Conservation (phyloP, 192 early-diverging fungal genomes). For the Umbelopsis sp. region DNA sequence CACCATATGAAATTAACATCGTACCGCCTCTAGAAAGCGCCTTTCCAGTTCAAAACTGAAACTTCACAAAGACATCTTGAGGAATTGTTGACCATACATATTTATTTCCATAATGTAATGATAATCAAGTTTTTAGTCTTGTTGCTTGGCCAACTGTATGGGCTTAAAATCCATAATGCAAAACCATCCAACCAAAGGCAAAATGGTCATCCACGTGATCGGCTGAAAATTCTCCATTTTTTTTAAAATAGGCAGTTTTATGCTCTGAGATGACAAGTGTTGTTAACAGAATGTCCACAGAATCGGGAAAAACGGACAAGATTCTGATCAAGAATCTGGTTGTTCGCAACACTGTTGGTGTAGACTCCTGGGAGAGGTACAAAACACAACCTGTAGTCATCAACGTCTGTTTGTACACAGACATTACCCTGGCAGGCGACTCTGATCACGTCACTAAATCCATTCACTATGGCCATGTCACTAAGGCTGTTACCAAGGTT, state of each 20-base stretch:
- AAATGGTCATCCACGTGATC: neutral
- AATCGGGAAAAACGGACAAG: conserved; percentile 49
- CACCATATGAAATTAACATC: no score
- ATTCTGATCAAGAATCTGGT: conserved; percentile 75
- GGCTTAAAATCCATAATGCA: no score
- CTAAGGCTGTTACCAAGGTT: conserved; percentile 74
- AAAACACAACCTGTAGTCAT: conserved; percentile 87
- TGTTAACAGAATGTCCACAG: neutral
- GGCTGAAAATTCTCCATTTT: neutral
- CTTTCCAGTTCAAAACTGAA: no score
- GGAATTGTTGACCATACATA: no score
- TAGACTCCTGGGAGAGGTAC: conserved; percentile 92
- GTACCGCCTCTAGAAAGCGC: no score
- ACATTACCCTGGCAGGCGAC: conserved; percentile 73
- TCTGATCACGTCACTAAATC: conserved; percentile 79
- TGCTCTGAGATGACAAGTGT: neutral
- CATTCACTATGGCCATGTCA: conserved; percentile 82
- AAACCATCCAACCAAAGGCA: no score
- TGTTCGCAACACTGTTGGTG: conserved; percentile 83
- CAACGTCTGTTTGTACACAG: conserved; percentile 71
- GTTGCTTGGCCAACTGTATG: no score
- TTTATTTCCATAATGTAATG: no score
- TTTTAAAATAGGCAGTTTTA: neutral
- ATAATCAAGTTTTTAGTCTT: no score
- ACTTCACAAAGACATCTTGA: no score